phyloP scores from a whole-genome alignment of 768 basidiomycete species.

The Trametopsis cervina region DNA sequence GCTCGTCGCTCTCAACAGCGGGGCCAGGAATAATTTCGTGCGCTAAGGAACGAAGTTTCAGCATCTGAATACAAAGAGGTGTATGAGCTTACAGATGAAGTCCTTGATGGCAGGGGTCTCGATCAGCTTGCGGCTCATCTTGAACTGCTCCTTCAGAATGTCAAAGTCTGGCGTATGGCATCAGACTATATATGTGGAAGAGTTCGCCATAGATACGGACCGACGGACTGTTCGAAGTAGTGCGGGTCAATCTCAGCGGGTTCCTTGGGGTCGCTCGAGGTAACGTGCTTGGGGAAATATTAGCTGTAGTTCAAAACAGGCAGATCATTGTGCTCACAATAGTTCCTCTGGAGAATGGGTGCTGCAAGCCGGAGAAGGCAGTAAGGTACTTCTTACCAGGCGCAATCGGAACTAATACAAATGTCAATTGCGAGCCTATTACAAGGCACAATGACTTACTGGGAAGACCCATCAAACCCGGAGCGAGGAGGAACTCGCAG shows the following conservation, averaged over 20 bases:
- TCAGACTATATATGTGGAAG: not conserved
- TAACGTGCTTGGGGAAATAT: not conserved
- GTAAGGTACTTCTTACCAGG: slow-evolving; percentile 20
- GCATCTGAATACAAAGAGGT: not conserved
- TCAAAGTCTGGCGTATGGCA: slow-evolving; percentile 13
- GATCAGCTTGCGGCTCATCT: slow-evolving; percentile 19
- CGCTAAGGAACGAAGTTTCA: not conserved
- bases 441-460: too few relatives aligned
- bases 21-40: slow-evolving; percentile 27
- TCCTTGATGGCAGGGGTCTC: slow-evolving; percentile 17
- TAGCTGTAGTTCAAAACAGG: not conserved
- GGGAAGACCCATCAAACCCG: too few relatives aligned
- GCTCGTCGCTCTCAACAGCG: slow-evolving; percentile 22
- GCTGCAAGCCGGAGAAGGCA: slow-evolving; percentile 14
- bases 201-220: slow-evolving; percentile 12
- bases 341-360: slow-evolving; percentile 23
- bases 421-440: not conserved
- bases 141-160: slow-evolving; percentile 17
- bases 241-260: slow-evolving; percentile 5
- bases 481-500: slow-evolving; percentile 10
- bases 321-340: slow-evolving; percentile 15
- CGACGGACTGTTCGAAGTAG: slow-evolving; percentile 14
- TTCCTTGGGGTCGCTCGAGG: slow-evolving; percentile 1
- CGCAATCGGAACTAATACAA: slow-evolving; percentile 1
- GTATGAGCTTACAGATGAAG: slow-evolving; percentile 8